Conservation (phyloP, 2,329 filamentous ascomycete species). For the Davidsoniella virescens region DNA sequence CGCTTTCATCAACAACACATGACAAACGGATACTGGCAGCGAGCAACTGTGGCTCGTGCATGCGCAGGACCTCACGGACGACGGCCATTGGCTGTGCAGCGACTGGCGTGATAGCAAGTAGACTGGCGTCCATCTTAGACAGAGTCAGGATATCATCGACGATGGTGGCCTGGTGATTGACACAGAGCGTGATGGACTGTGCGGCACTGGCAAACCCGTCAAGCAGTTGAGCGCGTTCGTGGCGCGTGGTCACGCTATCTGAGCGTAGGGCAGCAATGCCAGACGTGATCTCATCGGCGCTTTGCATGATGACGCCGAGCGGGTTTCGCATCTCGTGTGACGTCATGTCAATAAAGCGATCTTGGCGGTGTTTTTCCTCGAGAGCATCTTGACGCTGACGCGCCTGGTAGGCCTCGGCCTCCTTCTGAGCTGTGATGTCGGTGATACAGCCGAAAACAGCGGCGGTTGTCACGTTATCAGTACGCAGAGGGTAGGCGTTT, state of each 20-base stretch:
- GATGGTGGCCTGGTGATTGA: slow-evolving; percentile 61
- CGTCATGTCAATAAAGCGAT: slow-evolving; percentile 60
- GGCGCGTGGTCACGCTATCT: slow-evolving; percentile 21
- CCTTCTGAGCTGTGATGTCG: slow-evolving; percentile 74
- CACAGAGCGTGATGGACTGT: slow-evolving; percentile 67
- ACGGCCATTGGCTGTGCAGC: slow-evolving; percentile 52
- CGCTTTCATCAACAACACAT: slow-evolving; percentile 52
- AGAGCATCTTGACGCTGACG: slow-evolving; percentile 65
- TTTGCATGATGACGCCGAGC: slow-evolving; percentile 57
- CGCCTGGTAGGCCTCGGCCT: slow-evolving; percentile 66
- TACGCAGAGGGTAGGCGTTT: slow-evolving; percentile 58
- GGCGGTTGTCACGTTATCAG: slow-evolving; percentile 47
- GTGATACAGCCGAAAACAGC: slow-evolving; percentile 69
- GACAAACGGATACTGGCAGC: slow-evolving; percentile 56
- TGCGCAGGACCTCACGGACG: slow-evolving; percentile 53
- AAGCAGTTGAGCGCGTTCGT: slow-evolving; percentile 30
- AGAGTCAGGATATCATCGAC: slow-evolving; percentile 52
- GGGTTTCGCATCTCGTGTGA: slow-evolving; percentile 66
- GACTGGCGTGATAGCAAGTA: slow-evolving; percentile 54
- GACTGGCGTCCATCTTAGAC: slow-evolving; percentile 53
- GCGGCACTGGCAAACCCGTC: slow-evolving; percentile 53
- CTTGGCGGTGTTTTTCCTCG: slow-evolving; percentile 57
- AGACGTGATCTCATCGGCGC: slow-evolving; percentile 53
- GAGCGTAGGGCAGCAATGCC: slow-evolving; percentile 29
- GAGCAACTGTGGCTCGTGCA: slow-evolving; percentile 62